phyloP scores from a whole-genome alignment of 192 early-diverging fungal species.

The Coemansia sp. region DNA sequence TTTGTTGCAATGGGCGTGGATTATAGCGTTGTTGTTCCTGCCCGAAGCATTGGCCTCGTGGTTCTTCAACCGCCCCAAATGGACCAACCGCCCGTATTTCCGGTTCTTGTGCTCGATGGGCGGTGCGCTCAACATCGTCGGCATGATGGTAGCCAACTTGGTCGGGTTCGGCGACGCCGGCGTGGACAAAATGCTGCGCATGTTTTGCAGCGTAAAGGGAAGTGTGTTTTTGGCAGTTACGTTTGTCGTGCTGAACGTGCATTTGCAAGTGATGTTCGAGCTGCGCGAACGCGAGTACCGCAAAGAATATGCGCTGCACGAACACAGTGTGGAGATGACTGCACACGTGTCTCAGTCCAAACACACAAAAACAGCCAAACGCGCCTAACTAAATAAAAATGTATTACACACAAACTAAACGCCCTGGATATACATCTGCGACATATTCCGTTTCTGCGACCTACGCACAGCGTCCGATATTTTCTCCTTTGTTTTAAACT shows the following conservation, averaged over 20 bases:
- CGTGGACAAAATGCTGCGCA: slow-evolving; percentile 67
- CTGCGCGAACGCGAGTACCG: slow-evolving; percentile 70
- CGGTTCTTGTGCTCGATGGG: slow-evolving; percentile 80
- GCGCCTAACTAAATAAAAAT: no score
- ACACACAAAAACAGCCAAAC: background rate
- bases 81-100: slow-evolving; percentile 55
- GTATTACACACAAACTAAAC: background rate
- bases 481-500: slow-evolving; percentile 55
- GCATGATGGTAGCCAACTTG: slow-evolving; percentile 95
- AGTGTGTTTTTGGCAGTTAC: slow-evolving; percentile 54
- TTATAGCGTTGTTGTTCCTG: slow-evolving; percentile 81
- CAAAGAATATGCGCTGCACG: slow-evolving; percentile 19
- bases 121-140: slow-evolving; percentile 80
- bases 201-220: slow-evolving; percentile 58
- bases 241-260: slow-evolving; percentile 59
- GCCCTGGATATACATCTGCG: background rate
- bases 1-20: slow-evolving; percentile 89
- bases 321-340: background rate
- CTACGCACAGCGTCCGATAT: slow-evolving; percentile 41
- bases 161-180: slow-evolving; percentile 97
- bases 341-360: background rate
- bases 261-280: slow-evolving; percentile 81
- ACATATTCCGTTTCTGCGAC: slow-evolving; percentile 4
- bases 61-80: slow-evolving; percentile 39
- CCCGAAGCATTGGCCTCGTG: slow-evolving; percentile 75